These are phyloP conservation scores for Polygonum maritimum DNA, from an alignment of 148 eudicot species.

Conservation along the genomic window DNA sequence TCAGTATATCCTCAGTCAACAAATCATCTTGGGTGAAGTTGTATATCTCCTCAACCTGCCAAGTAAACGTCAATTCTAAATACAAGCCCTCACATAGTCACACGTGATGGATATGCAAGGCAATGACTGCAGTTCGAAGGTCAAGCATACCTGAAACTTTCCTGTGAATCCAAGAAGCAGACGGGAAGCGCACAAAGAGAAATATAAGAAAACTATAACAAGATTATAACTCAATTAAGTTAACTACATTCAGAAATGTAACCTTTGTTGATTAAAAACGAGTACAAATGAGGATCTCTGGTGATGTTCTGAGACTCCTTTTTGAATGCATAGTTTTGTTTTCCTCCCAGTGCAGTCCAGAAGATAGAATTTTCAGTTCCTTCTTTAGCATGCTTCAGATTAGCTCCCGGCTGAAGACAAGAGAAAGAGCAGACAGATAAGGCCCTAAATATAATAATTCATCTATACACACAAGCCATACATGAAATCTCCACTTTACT, in stretches of 20 bases:
- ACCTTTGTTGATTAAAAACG: slow-evolving; percentile 67
- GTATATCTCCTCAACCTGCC: slow-evolving; percentile 87
- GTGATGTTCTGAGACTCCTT: slow-evolving; percentile 58
- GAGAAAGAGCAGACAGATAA: slow-evolving; percentile 7
- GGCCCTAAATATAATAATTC: neutral
- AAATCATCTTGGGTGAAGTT: slow-evolving; percentile 96
- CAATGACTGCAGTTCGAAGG: neutral
- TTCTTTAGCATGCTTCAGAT: slow-evolving; percentile 83
- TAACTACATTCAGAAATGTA: slow-evolving; percentile 12
- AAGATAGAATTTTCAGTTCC: slow-evolving; percentile 96
- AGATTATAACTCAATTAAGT: slow-evolving; percentile 1
- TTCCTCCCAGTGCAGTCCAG: slow-evolving; percentile 95
- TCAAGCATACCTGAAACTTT: slow-evolving; percentile 70
- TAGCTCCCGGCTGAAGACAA: slow-evolving; percentile 60
- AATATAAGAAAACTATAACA: slow-evolving; percentile 20
- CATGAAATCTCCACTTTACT: neutral
- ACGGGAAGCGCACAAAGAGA: slow-evolving; percentile 11
- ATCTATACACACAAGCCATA: neutral
- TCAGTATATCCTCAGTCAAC: slow-evolving; percentile 87
- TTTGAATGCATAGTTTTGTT: slow-evolving; percentile 74
- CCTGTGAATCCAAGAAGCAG: slow-evolving; percentile 43
- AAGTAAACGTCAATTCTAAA: neutral
- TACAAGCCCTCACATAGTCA: neutral
- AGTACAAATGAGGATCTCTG: slow-evolving; percentile 89
- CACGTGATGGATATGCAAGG: neutral